Evolutionary conservation across 495 filamentous ascomycete genomes (phyloP).

Genomic region (Podospora pseudopauciseta): DNA sequence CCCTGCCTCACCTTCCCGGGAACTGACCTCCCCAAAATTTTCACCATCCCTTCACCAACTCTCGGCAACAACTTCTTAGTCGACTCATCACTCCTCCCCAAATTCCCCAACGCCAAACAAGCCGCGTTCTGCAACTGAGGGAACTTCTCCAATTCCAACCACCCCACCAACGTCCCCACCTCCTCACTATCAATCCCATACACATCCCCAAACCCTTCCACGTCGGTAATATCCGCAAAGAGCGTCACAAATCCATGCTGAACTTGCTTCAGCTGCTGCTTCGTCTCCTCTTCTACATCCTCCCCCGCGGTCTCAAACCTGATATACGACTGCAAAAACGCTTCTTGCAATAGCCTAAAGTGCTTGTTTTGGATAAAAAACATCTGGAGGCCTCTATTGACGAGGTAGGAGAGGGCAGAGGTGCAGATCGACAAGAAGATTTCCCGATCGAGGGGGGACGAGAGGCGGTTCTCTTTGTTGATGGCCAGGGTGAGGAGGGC

Average conservation of each 20-base stretch:
- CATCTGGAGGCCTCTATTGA: constrained; percentile 42
- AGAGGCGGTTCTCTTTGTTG: constrained; percentile 11
- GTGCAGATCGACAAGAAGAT: constrained; percentile 35
- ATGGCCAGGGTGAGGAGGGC: constrained; percentile 35
- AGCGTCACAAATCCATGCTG: constrained; percentile 54
- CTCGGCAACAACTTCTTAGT: constrained; percentile 56
- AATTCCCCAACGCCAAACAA: constrained; percentile 72
- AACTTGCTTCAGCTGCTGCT: constrained; percentile 50
- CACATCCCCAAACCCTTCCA: constrained; percentile 1
- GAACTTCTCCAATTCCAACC: constrained; percentile 34
- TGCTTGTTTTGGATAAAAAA: constrained; percentile 38
- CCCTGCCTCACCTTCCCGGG: constrained; percentile 1
- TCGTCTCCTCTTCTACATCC: constrained; percentile 42
- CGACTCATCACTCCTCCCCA: constrained; percentile 66
- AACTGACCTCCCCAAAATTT: constrained; percentile 43
- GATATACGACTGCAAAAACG: constrained; percentile 32
- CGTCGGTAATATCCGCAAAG: constrained; percentile 61
- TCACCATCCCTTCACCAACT: constrained; percentile 55
- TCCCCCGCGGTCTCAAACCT: constrained; percentile 27
- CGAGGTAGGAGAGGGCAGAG: constrained; percentile 41
- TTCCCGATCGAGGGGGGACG: constrained; percentile 28
- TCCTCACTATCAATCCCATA: constrained; percentile 41
- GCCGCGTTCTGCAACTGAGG: constrained; percentile 64
- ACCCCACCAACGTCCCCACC: constrained; percentile 46
- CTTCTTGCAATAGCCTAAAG: constrained; percentile 30